Evolutionary conservation across 768 basidiomycete genomes (phyloP).

Genomic region (Glaciozyma antarctica): DNA sequence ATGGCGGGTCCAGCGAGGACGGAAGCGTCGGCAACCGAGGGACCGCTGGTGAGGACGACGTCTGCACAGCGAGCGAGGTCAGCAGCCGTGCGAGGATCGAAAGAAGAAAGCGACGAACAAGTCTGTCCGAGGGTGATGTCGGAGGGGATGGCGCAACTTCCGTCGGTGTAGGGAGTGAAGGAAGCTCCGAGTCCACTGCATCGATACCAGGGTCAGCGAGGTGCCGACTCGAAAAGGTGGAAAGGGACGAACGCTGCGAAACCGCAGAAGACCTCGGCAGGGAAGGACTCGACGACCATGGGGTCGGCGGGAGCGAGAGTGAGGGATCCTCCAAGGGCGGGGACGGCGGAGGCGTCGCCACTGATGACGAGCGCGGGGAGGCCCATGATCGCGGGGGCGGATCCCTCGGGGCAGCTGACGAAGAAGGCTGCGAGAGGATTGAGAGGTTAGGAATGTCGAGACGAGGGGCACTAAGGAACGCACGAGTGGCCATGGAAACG

Average conservation of each 20-base stretch:
- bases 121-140: slow-evolving; percentile 4
- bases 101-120: not conserved
- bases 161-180: slow-evolving; percentile 14
- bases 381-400: slow-evolving; percentile 47
- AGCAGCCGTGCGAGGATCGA: no score
- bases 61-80: not conserved
- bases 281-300: not conserved
- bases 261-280: slow-evolving; percentile 19
- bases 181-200: slow-evolving; percentile 13
- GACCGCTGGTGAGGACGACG: slow-evolving; percentile 20
- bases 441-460: no score
- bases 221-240: no score
- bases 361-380: slow-evolving; percentile 45
- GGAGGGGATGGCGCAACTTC: slow-evolving; percentile 5
- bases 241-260: slow-evolving; percentile 21
- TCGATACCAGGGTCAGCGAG: not conserved
- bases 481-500: slow-evolving; percentile 41
- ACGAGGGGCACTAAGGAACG: no score
- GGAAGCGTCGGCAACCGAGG: slow-evolving; percentile 7
- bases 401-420: slow-evolving; percentile 47
- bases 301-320: slow-evolving; percentile 28
- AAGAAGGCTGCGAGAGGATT: slow-evolving; percentile 36
- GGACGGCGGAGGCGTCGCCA: slow-evolving; percentile 30
- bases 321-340: slow-evolving; percentile 37
- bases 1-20: slow-evolving; percentile 22